Evolutionary conservation across 805 yeast species (phyloP).

Genomic region (Yarrowia hollandica): DNA sequence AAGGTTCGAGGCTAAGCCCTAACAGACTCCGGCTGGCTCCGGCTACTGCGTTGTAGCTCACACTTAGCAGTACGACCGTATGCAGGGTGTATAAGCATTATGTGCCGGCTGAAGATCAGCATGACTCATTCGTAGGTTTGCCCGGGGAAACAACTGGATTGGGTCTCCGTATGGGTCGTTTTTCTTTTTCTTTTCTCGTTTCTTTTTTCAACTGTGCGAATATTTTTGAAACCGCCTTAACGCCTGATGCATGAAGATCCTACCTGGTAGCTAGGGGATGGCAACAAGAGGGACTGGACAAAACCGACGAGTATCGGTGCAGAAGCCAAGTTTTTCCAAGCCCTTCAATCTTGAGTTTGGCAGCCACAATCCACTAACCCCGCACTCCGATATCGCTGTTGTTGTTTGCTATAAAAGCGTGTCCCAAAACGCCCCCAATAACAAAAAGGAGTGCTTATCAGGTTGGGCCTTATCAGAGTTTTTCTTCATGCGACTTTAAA

Average conservation of each 20-base stretch:
- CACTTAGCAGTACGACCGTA: conserved; percentile 15
- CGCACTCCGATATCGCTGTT: not conserved
- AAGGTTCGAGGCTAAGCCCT: not conserved
- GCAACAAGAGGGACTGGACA: too few species aligned
- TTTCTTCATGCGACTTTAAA: not conserved
- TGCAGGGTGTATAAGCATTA: conserved; percentile 17
- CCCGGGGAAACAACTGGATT: conserved; percentile 2
- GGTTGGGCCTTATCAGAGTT: conserved; percentile 16
- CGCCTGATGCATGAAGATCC: not conserved
- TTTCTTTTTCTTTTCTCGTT: not conserved
- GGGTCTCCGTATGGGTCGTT: not conserved
- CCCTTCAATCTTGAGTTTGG: not conserved
- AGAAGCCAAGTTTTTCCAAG: conserved; percentile 6
- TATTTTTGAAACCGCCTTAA: too few species aligned
- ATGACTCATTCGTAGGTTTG: conserved; percentile 21
- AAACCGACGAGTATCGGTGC: not conserved
- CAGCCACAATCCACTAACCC: too few species aligned
- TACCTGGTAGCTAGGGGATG: too few species aligned
- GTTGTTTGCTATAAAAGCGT: not conserved
- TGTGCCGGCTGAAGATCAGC: conserved; percentile 2
- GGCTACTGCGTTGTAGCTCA: not conserved
- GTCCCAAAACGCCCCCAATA: not conserved
- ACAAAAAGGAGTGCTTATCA: conserved; percentile 7
- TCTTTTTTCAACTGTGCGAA: too few species aligned
- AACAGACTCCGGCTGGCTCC: not conserved